Evolutionary conservation across 352 stramenopile species (phyloP), one percentile per base, ranked within the genome.

Genomic region (Pythium periplocum): DNA sequence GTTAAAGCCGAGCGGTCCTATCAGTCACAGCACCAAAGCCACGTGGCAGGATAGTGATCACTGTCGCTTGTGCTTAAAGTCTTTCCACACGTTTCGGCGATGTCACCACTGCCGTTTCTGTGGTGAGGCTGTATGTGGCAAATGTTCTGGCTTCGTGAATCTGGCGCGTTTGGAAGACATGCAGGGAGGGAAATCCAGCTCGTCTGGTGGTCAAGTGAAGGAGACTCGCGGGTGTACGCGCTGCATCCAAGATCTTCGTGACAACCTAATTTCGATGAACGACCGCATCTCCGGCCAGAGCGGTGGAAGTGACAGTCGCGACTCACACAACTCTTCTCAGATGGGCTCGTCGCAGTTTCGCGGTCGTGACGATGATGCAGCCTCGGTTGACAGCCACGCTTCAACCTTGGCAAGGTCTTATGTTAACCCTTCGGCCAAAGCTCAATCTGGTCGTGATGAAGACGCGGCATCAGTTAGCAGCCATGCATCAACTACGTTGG

Each of bases 91-190:
- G 8, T 89, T 92, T 59, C 71, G 77, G 1, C 65, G 65, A 46
- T 76, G 73, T 45, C 73, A 90, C 54, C 76, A 87, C 63, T 90
- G 79, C 46, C 79, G 79, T 1, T 74, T 90, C 44, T 90, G 79
- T 49, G 79, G 76, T 11, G 74, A 86, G 51, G 69, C 71, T 4
- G 71, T 90, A 10, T 90, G 76, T 45, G 69, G 63, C 37, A 71
- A 69, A n/a, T 90, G 79, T 58, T 89, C 78, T 10, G 77, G 61
- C 43, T 78, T 81, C 57, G 62, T 85, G 31, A 66, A 78, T 41
- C 60, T 75, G 59, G 41, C 57, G 3, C 55, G 48, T 6, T 68
- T 78, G 10, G 59, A 73, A 35, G 60, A 70, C 34, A 68, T 59
- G 7, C 66, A 69, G 31, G 55, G 49, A 8, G 38, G 38, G 48